Percentiles rank a stretch among this genome's conserved stretches.
Evolutionary conservation across 2,329 filamentous ascomycete genomes (phyloP).

Genomic region (Periglandula ipomoeae): DNA sequence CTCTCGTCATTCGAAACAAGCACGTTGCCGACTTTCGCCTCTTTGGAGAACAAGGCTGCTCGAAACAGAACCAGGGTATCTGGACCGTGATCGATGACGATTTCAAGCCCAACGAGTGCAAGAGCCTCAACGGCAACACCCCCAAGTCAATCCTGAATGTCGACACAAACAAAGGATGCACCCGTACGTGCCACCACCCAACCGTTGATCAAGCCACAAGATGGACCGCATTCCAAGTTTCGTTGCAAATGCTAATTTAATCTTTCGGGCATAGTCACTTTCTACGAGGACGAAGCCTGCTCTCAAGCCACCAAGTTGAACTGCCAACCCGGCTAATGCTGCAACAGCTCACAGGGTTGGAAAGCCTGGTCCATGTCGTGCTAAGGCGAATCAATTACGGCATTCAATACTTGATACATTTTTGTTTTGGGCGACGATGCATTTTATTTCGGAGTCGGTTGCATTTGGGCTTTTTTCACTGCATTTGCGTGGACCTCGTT

Average conservation of each 20-base stretch:
- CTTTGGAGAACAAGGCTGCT: conserved; percentile 13
- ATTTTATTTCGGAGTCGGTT: background rate
- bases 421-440: background rate
- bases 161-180: conserved; percentile 12
- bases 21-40: conserved; percentile 18
- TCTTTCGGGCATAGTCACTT: conserved; percentile 11
- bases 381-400: background rate
- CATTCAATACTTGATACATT: background rate
- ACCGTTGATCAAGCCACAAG: too few relatives aligned
- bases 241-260: too few relatives aligned
- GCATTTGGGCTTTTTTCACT: background rate
- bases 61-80: conserved; percentile 13
- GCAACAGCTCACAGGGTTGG: background rate
- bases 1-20: conserved; percentile 12
- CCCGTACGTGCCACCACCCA: conserved; percentile 10
- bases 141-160: conserved; percentile 11
- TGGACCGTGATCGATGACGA: conserved; percentile 18
- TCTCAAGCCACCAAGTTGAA: background rate
- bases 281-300: conserved; percentile 10
- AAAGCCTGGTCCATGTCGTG: conserved; percentile 7
- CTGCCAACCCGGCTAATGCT: background rate
- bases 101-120: conserved; percentile 13
- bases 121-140: conserved; percentile 7
- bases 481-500: too few relatives aligned
- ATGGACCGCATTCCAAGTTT: too few relatives aligned